These are phyloP conservation scores for Syzygium grande DNA, from an alignment of 345 rosid species.

Conservation along the genomic window DNA sequence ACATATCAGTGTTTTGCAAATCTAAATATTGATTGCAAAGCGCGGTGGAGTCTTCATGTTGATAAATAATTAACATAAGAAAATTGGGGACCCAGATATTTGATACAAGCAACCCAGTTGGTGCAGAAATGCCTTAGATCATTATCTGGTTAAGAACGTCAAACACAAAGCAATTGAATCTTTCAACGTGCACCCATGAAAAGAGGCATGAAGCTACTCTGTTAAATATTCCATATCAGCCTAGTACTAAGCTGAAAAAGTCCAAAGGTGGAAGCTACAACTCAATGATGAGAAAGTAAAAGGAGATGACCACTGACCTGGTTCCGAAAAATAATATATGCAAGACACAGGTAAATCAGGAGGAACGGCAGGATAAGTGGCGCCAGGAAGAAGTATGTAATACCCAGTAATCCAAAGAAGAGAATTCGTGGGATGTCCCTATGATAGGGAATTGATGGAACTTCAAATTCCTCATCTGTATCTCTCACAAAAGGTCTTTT, in stretches of 20 bases:
- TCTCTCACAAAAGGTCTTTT: slow-evolving; percentile 41
- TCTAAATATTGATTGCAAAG: neutral
- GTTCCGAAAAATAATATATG: slow-evolving; percentile 71
- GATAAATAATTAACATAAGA: neutral
- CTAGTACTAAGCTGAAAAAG: neutral
- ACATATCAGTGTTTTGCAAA: neutral
- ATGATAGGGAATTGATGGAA: slow-evolving; percentile 74
- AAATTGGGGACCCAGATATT: neutral
- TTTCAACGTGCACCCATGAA: neutral
- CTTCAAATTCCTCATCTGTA: slow-evolving; percentile 45
- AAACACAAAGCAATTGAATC: neutral
- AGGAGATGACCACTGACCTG: slow-evolving; percentile 44
- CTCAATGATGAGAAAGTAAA: neutral
- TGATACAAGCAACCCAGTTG: neutral
- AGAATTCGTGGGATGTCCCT: slow-evolving; percentile 78
- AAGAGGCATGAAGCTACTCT: neutral
- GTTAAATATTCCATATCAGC: neutral
- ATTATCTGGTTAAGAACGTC: neutral
- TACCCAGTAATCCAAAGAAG: slow-evolving; percentile 88
- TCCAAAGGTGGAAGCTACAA: neutral
- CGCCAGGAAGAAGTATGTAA: slow-evolving; percentile 88
- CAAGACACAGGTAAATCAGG: slow-evolving; percentile 71
- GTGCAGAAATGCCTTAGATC: neutral
- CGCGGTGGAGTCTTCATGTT: neutral
- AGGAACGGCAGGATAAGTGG: slow-evolving; percentile 93